Conservation (phyloP, 805 yeast species). For the Starmerella tilneyi region DNA sequence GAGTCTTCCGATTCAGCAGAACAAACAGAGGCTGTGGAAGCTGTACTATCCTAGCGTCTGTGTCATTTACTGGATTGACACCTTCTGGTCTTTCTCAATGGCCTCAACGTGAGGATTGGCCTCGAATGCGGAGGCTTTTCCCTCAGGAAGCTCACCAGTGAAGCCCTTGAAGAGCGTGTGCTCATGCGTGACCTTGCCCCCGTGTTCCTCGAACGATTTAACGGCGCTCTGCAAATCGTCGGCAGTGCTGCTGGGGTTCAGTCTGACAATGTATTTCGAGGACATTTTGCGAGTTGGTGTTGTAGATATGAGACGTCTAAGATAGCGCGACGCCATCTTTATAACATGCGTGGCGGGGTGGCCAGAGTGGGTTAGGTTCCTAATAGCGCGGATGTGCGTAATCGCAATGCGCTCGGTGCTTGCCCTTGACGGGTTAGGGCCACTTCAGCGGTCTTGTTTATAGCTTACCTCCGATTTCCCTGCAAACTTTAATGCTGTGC, state of each 20-base stretch:
- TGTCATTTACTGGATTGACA: constrained; percentile 24
- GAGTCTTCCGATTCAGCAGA: too few species aligned
- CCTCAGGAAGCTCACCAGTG: constrained; percentile 29
- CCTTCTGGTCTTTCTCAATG: constrained; percentile 29
- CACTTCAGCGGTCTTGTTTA: too few species aligned
- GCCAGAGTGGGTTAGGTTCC: constrained; percentile 1
- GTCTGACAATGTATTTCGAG: constrained; percentile 22
- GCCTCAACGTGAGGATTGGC: constrained; percentile 25
- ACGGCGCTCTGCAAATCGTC: constrained; percentile 23
- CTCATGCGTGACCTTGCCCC: constrained; percentile 28
- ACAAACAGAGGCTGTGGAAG: too few species aligned
- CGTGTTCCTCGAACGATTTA: constrained; percentile 24
- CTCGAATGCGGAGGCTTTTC: constrained; percentile 27
- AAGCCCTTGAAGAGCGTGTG: constrained; percentile 33
- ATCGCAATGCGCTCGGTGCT: too few species aligned
- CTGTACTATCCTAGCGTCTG: too few species aligned
- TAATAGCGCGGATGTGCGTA: neutral
- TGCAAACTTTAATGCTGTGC: neutral
- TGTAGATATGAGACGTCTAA: neutral
- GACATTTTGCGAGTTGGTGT: constrained; percentile 15
- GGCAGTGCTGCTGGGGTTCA: constrained; percentile 23
- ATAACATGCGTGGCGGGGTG: constrained; percentile 9
- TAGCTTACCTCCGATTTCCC: too few species aligned
- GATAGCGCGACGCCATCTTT: constrained; percentile 4
- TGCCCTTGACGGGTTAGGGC: too few species aligned